Evolutionary conservation across 2,329 filamentous ascomycete species (phyloP).

Genomic region (Epichloe baconii): DNA sequence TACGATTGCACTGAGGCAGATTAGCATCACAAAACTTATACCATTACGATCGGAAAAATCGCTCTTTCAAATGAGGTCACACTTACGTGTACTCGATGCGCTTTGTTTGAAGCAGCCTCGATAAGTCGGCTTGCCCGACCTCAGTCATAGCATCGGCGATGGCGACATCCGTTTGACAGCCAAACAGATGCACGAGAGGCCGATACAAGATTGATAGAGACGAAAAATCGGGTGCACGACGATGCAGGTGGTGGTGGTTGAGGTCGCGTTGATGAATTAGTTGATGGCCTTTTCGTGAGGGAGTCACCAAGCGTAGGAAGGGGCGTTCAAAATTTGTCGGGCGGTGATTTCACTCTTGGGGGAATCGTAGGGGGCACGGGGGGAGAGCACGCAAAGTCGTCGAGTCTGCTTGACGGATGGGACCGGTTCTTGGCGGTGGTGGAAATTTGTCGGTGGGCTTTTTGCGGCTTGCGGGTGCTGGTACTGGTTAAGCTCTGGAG

Average conservation of each 20-base stretch:
- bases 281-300: constrained; percentile 13
- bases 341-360: constrained; percentile 7
- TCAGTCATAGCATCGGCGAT: constrained; percentile 57
- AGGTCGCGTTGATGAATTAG: constrained; percentile 20
- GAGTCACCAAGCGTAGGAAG: constrained; percentile 15
- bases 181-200: constrained; percentile 40
- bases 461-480: neutral
- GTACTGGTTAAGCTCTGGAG: neutral
- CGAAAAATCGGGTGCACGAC: constrained; percentile 13
- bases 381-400: neutral
- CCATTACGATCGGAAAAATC: constrained; percentile 34
- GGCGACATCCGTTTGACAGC: constrained; percentile 56
- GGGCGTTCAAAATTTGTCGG: constrained; percentile 21
- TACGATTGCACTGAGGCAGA: constrained; percentile 50
- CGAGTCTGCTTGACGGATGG: neutral
- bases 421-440: constrained; percentile 4
- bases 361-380: neutral
- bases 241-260: constrained; percentile 19
- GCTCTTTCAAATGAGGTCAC: constrained; percentile 29
- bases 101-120: constrained; percentile 53
- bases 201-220: constrained; percentile 15
- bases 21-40: constrained; percentile 33
- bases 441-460: constrained; percentile 2
- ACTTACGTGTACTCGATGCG: constrained; percentile 49
- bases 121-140: constrained; percentile 53